A percentile compares a stretch with the other conserved stretches of the same genome.
phyloP scores from a whole-genome alignment of 768 basidiomycete genomes.

The Calocybe cyanea region DNA sequence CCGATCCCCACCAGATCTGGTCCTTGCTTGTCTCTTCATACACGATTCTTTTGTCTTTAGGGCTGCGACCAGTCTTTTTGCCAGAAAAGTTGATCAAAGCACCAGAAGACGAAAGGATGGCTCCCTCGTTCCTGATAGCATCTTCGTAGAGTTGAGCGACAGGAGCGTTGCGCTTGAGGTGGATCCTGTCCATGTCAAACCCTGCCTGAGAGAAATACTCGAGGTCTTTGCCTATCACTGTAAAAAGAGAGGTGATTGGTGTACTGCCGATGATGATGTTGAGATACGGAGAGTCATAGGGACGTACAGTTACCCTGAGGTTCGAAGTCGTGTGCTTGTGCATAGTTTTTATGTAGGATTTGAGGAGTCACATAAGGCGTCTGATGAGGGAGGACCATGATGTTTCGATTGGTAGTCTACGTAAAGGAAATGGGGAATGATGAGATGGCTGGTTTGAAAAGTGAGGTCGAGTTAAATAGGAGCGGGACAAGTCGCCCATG shows the following conservation, averaged over 20 bases:
- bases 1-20: constrained; percentile 98
- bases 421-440: constrained; percentile 17
- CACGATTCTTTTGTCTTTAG: constrained; percentile 99
- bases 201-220: constrained; percentile 98
- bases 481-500: constrained; percentile 13
- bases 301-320: constrained; percentile 54
- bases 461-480: constrained; percentile 15
- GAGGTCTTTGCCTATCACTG: constrained; percentile 90
- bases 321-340: constrained; percentile 69
- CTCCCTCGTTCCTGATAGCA: constrained; percentile 97
- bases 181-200: constrained; percentile 97
- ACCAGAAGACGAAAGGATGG: constrained; percentile 93
- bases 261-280: constrained; percentile 3
- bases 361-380: constrained; percentile 88
- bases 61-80: constrained; percentile 96
- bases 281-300: no score
- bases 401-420: constrained; percentile 21
- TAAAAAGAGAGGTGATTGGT: constrained; percentile 4
- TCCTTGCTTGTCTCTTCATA: constrained; percentile 96
- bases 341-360: constrained; percentile 85
- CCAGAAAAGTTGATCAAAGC: constrained; percentile 99
- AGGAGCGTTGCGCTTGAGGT: constrained; percentile 91
- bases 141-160: constrained; percentile 94
- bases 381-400: constrained; percentile 65
- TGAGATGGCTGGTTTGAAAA: constrained; percentile 15